Evolutionary conservation across 1,139 yeast species (phyloP), one percentile per base, ranked within the genome.

Genomic region (Scheffersomyces quercinus): DNA sequence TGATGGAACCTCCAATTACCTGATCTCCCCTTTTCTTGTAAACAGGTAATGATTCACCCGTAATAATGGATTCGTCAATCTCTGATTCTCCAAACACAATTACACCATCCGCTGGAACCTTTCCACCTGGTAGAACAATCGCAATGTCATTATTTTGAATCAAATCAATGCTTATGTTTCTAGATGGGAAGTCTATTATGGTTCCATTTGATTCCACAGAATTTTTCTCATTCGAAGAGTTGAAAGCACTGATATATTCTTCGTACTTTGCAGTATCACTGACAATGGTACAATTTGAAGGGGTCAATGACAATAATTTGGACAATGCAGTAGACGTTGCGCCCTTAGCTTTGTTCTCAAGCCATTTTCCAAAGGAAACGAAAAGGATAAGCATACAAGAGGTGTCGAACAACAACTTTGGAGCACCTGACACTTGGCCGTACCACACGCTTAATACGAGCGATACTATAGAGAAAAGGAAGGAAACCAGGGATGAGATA

Each of bases 341-440:
- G 4, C 99, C 96, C 59, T 93, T 90, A 2, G 99, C 99, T 53
- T 79, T 83, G 63, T 88, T 88, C 60, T 95, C 99, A 16, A 91
- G 71, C 77, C 88, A 87, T 65, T 93, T 91, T 3, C 99, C 99
- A 39, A 90, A 70, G 5, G 93, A 79, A 30, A 95, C 89, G 64
- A 90, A 93, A 5, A 85, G 71, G 40, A 91, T 75, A 40, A 95
- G 74, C 95, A 93, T 88, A 11, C 85, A 82, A 3, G 90, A 78
- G 0, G 98, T 90, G 49, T 90, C 98, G 71, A 95, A 91, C 36
- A 90, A 71, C 2, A 90, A 83, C 46, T 75, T 79, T 4, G 97
- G 96, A 11, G 83, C 76, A 11, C 56, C 49, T n/a, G 54, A 46
- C 41, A 59, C 46, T 51, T 65, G 64, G 6, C 78, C 64, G 53